Percentiles rank a stretch among this genome's conserved stretches.
These are phyloP conservation scores for Lentinus brumalis DNA, from an alignment of 768 basidiomycete genomes.

Conservation along the genomic window DNA sequence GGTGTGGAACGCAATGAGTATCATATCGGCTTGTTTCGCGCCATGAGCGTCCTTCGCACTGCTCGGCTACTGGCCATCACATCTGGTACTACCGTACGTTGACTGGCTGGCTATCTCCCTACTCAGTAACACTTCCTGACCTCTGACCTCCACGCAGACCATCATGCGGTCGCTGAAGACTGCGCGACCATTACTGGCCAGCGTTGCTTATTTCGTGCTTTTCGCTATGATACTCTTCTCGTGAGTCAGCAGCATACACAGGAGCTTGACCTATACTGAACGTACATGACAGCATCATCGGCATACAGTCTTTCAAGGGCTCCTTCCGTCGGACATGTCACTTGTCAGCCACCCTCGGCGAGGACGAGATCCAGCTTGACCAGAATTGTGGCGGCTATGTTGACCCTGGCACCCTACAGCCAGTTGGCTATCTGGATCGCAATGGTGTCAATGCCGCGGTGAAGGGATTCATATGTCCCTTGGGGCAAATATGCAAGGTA, in stretches of 20 bases:
- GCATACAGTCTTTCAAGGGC: constrained; percentile 92
- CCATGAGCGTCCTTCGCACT: constrained; percentile 82
- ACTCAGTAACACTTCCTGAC: background rate
- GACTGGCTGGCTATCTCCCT: background rate
- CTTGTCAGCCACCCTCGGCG: constrained; percentile 56
- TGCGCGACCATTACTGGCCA: constrained; percentile 85
- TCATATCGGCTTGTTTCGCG: constrained; percentile 88
- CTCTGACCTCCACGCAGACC: constrained; percentile 43
- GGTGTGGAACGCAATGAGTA: constrained; percentile 66
- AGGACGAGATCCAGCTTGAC: constrained; percentile 45
- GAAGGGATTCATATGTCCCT: constrained; percentile 91
- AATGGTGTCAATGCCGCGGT: constrained; percentile 39
- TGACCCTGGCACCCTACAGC: constrained; percentile 54
- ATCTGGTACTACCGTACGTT: constrained; percentile 83
- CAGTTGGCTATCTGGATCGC: constrained; percentile 42
- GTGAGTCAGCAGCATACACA: constrained; percentile 43
- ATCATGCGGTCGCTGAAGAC: constrained; percentile 93
- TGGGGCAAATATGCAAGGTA: constrained; percentile 83
- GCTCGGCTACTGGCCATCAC: constrained; percentile 85
- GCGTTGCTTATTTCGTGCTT: constrained; percentile 87
- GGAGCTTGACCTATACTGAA: background rate
- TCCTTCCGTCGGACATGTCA: constrained; percentile 71
- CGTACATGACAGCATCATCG: constrained; percentile 65
- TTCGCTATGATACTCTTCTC: constrained; percentile 91
- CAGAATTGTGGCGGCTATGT: constrained; percentile 85